Percentiles rank a stretch among this genome's conserved stretches.
Evolutionary conservation across 805 yeast species (phyloP).

Genomic region (Kuraishia cidri): DNA sequence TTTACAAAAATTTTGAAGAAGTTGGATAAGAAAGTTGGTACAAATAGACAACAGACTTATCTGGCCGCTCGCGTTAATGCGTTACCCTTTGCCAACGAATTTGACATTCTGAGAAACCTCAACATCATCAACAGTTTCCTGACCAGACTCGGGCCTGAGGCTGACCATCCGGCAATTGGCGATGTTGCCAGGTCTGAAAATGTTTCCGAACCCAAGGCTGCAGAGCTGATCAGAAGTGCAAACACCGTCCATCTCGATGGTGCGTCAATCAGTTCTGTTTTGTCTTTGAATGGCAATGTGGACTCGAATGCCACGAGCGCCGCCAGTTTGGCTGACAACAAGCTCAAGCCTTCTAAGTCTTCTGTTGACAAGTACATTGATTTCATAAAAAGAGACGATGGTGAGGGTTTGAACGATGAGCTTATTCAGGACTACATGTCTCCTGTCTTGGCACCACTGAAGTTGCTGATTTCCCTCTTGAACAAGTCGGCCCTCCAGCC

Average conservation of each 20-base stretch:
- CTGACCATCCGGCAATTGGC: too few relatives aligned
- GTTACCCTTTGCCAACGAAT: slow-evolving; percentile 68
- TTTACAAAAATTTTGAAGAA: slow-evolving; percentile 84
- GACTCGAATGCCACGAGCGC: background rate
- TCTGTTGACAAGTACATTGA: slow-evolving; percentile 12
- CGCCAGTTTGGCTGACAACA: slow-evolving; percentile 5
- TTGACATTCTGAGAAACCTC: slow-evolving; percentile 46
- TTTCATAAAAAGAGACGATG: slow-evolving; percentile 16
- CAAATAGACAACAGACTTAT: slow-evolving; percentile 45
- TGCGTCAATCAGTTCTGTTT: background rate
- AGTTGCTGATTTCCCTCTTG: slow-evolving; percentile 48
- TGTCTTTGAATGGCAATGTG: background rate
- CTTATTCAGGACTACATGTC: slow-evolving; percentile 33
- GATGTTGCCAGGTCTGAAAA: too few relatives aligned
- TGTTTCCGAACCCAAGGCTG: slow-evolving; percentile 5
- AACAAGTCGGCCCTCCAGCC: slow-evolving; percentile 55
- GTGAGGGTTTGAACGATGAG: slow-evolving; percentile 30
- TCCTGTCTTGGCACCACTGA: slow-evolving; percentile 41
- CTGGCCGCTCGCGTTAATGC: slow-evolving; percentile 63
- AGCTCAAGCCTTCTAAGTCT: background rate
- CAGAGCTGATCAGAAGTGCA: background rate
- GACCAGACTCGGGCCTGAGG: slow-evolving; percentile 39
- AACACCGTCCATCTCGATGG: background rate
- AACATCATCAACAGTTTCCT: slow-evolving; percentile 41
- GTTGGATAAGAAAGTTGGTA: slow-evolving; percentile 75